Evolutionary conservation across 179 eudicot genomes (phyloP).

Genomic region (Heliamphora pulchella): DNA sequence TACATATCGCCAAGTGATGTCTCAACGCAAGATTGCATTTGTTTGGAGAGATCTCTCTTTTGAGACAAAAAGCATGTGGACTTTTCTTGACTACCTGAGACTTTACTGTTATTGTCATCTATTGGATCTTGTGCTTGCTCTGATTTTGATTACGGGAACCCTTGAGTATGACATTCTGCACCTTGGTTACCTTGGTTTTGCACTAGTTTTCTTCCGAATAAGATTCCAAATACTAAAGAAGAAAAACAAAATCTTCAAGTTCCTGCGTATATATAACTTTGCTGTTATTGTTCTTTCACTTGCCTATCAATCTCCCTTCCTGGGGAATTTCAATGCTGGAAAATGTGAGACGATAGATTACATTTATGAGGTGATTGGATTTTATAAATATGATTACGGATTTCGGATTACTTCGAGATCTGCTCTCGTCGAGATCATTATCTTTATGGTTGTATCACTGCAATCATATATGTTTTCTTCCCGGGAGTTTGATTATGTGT

Average conservation of each 20-base stretch:
- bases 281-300: constrained; percentile 81
- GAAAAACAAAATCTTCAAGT: constrained; percentile 86
- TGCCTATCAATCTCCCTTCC: constrained; percentile 92
- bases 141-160: constrained; percentile 87
- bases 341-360: constrained; percentile 84
- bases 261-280: constrained; percentile 88
- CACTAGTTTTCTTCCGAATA: constrained; percentile 83
- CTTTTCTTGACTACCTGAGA: constrained; percentile 86
- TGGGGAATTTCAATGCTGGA: constrained; percentile 73
- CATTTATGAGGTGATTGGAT: constrained; percentile 89
- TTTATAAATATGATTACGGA: constrained; percentile 92
- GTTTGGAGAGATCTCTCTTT: constrained; percentile 98
- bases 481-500: constrained; percentile 85
- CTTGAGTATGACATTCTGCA: constrained; percentile 94
- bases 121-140: constrained; percentile 90
- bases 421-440: constrained; percentile 89
- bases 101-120: constrained; percentile 98
- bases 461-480: constrained; percentile 97
- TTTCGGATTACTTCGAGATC: constrained; percentile 96
- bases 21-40: constrained; percentile 82
- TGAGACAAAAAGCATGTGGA: constrained; percentile 99
- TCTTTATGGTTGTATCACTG: constrained; percentile 79
- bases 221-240: constrained; percentile 83
- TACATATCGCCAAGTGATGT: constrained; percentile 79
- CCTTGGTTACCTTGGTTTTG: constrained; percentile 97